Evolutionary conservation across 305 asterid species (phyloP), one percentile per base, ranked within the genome.

Genomic region (Rubia peregrina): DNA sequence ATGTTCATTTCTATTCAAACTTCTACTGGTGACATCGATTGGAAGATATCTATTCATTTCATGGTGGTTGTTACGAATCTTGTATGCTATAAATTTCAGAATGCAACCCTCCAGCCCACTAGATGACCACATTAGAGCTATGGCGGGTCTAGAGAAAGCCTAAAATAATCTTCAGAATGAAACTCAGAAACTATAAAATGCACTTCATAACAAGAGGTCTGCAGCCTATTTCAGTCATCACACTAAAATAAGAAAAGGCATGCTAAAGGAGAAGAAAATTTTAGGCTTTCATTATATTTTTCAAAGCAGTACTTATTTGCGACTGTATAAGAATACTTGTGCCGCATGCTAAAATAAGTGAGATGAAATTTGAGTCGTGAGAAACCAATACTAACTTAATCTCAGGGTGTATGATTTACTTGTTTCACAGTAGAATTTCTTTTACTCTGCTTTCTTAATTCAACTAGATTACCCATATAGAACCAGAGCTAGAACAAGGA

Each of bases 361-460:
- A 61, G 42, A 9, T 61, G 40, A 61, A 3, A 41, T 3, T 11
- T 19, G 64, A 17, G 19, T 3, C 17, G 44, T 30, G 40, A 10
- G 42, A 40, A 63, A 56, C 53, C 41, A 63, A 48, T 46, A 22
- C n/a, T 26, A 14, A 30, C 43, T 46, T 33, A 51, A 6, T 64
- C 14, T 12, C 24, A 40, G 9, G 42, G 9, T 61, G 40, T 61
- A 56, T 33, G 44, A 56, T 14, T 6, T 21, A 40, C 65, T 53
- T 21, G 46, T 11, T 8, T 4, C 19, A 56, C 67, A n/a, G 61
- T 22, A 26, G 59, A 42, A 6, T 26, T 30, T 40, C 2, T 42
- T 73, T 43, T 42, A 33, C 46, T 66, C n/a, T 40, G 64, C 56
- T 36, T 49, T 49, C 56, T 53, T 41, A 42, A n/a, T 40, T 19